phyloP scores from a whole-genome alignment of 129 eudicot genomes.

The Tagetes erecta region DNA sequence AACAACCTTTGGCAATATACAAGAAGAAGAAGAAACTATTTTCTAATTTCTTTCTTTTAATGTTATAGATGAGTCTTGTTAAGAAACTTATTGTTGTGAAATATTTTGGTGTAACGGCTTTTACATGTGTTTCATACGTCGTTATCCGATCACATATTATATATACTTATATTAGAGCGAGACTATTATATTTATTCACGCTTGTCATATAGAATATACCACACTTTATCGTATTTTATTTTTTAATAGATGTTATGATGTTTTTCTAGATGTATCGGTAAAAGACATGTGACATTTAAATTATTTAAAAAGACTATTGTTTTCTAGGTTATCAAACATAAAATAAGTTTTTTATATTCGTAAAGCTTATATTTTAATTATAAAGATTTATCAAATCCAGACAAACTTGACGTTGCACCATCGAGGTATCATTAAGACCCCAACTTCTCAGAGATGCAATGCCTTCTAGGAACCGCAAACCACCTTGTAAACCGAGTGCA shows the following conservation, averaged over 20 bases:
- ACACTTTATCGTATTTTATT: neutral
- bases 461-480: too few relatives aligned
- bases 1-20: constrained; percentile 42
- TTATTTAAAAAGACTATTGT: neutral
- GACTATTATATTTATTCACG: neutral
- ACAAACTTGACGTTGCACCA: too few relatives aligned
- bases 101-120: constrained; percentile 9
- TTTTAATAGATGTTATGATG: neutral
- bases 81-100: constrained; percentile 4
- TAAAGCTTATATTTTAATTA: too few relatives aligned
- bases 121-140: neutral
- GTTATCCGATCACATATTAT: neutral
- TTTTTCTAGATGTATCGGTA: neutral
- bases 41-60: neutral
- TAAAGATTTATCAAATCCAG: too few relatives aligned
- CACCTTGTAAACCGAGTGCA: too few relatives aligned
- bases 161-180: too few relatives aligned
- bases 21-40: constrained; percentile 21
- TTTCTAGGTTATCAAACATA: neutral
- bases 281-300: too few relatives aligned
- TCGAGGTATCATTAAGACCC: too few relatives aligned
- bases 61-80: constrained; percentile 13
- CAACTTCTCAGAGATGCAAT: too few relatives aligned
- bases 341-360: neutral
- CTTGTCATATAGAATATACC: neutral